A percentile compares a stretch with the other conserved stretches of the same genome.
These are phyloP conservation scores for Penicillium sp. DNA, from an alignment of 2,329 filamentous ascomycete genomes.

Conservation along the genomic window DNA sequence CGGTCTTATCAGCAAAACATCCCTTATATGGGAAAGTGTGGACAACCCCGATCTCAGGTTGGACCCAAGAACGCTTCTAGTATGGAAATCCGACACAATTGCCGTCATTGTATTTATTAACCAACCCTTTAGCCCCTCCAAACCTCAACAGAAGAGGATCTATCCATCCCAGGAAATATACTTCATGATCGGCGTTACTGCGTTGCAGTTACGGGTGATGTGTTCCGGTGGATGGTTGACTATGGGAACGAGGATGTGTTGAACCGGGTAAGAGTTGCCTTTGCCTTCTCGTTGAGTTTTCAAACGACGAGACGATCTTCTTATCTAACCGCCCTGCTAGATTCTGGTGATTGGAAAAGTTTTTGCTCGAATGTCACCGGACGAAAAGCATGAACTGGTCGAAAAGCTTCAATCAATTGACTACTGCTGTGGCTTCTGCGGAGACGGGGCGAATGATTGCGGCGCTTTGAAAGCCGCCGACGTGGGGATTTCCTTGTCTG, in stretches of 20 bases:
- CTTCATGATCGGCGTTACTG: slow-evolving; percentile 81
- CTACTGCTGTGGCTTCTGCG: slow-evolving; percentile 94
- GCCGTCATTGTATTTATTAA: slow-evolving; percentile 8
- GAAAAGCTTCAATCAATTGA: slow-evolving; percentile 96
- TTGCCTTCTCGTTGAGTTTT: background rate
- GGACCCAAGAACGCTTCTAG: slow-evolving; percentile 73
- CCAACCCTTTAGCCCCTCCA: slow-evolving; percentile 62
- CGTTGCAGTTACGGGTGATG: slow-evolving; percentile 85
- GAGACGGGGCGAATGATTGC: slow-evolving; percentile 96
- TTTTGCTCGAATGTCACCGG: slow-evolving; percentile 97
- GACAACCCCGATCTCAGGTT: slow-evolving; percentile 77
- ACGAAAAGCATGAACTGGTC: slow-evolving; percentile 96
- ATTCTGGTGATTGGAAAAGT: slow-evolving; percentile 92
- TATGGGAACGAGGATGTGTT: slow-evolving; percentile 80
- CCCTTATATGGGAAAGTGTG: slow-evolving; percentile 89
- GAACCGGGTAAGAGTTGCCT: slow-evolving; percentile 55
- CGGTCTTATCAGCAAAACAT: slow-evolving; percentile 69
- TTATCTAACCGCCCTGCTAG: slow-evolving; percentile 38
- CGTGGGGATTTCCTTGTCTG: slow-evolving; percentile 93
- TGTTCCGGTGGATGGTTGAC: slow-evolving; percentile 95
- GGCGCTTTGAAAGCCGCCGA: slow-evolving; percentile 95
- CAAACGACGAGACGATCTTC: background rate
- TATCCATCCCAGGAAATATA: slow-evolving; percentile 82
- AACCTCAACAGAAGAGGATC: slow-evolving; percentile 69
- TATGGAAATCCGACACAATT: slow-evolving; percentile 36